phyloP scores from a whole-genome alignment of 169 alveolate genomes.

The Eimeria necatrix region DNA sequence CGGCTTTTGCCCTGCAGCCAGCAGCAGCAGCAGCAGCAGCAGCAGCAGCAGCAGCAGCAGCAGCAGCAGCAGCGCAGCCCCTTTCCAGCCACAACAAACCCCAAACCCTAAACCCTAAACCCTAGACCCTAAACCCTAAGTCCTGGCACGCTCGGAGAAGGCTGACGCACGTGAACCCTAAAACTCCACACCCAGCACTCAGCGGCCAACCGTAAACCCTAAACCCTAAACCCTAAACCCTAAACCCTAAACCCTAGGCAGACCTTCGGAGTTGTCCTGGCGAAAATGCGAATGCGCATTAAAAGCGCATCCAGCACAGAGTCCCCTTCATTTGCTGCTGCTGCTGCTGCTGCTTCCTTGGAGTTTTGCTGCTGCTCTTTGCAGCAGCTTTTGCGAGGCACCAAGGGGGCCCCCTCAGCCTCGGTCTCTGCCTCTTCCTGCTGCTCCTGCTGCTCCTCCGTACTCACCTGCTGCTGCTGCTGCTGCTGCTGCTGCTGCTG shows the following conservation, averaged over 20 bases:
- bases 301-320: constrained; percentile 39
- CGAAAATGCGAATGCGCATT: constrained; percentile 71
- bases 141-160: neutral
- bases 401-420: neutral
- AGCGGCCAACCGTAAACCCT: no score
- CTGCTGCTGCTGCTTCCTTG: no score
- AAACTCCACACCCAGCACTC: neutral
- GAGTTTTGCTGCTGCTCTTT: no score
- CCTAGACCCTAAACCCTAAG: no score
- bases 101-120: no score
- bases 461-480: neutral
- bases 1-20: constrained; percentile 47
- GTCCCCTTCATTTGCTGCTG: no score
- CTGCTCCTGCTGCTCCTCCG: neutral
- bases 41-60: neutral
- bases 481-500: neutral
- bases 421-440: neutral
- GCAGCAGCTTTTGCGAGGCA: no score
- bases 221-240: no score
- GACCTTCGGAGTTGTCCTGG: constrained; percentile 77
- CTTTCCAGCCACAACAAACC: no score
- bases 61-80: no score
- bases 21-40: no score
- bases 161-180: neutral
- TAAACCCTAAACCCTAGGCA: no score